Conservation (phyloP, 305 asterid genomes). For the Fraxinus paxiana region DNA sequence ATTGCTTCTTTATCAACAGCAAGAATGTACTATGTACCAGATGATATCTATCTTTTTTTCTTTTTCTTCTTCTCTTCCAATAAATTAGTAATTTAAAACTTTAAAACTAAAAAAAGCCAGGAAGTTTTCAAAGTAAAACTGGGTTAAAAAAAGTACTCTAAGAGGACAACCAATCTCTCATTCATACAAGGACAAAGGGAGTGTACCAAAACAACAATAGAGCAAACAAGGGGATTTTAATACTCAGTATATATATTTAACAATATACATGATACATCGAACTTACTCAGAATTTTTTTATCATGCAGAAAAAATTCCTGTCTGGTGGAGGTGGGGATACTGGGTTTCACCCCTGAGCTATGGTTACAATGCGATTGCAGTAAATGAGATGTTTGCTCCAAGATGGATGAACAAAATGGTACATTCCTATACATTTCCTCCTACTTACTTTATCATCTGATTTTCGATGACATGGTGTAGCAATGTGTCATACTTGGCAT, state of each 20-base stretch:
- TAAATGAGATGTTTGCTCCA: constrained; percentile 75
- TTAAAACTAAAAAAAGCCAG: background rate
- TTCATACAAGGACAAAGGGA: background rate
- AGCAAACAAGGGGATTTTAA: background rate
- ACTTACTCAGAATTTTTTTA: background rate
- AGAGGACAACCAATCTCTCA: background rate
- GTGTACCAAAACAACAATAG: background rate
- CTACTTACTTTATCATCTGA: background rate
- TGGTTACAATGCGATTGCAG: constrained; percentile 65
- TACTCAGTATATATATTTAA: background rate
- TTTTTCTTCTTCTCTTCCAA: background rate
- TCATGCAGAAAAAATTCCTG: constrained; percentile 58
- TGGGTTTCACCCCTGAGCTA: constrained; percentile 86
- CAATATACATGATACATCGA: background rate
- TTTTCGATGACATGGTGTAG: constrained; percentile 25
- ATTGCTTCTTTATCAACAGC: background rate
- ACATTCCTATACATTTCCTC: constrained; percentile 18
- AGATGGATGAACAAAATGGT: constrained; percentile 85
- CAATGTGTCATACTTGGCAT: background rate
- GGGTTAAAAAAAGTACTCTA: background rate
- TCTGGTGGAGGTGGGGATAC: constrained; percentile 88
- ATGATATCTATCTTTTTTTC: background rate
- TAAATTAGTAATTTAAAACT: background rate
- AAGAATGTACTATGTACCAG: background rate
- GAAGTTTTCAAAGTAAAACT: background rate